These are phyloP conservation scores for Cladophialophora carrionii DNA, from an alignment of 2,329 filamentous ascomycete genomes.

Conservation along the genomic window DNA sequence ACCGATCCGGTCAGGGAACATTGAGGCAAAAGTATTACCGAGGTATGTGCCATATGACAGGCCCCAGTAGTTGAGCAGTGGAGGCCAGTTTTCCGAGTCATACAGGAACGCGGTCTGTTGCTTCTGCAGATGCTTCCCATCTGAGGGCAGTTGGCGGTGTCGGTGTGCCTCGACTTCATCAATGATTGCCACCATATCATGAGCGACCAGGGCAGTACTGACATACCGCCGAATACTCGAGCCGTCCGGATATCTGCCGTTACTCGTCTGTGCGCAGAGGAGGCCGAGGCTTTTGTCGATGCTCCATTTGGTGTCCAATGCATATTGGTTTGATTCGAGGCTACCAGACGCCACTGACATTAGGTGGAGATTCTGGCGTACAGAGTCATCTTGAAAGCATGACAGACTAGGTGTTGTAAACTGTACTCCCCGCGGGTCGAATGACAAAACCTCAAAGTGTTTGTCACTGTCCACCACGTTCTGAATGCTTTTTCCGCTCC, in stretches of 20 bases:
- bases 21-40: slow-evolving; percentile 51
- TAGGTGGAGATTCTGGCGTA: slow-evolving; percentile 14
- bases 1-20: slow-evolving; percentile 49
- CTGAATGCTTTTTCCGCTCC: slow-evolving; percentile 30
- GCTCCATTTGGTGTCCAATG: slow-evolving; percentile 35
- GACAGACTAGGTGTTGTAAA: slow-evolving; percentile 41
- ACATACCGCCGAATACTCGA: slow-evolving; percentile 40
- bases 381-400: slow-evolving; percentile 38
- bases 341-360: slow-evolving; percentile 28
- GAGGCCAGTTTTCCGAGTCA: slow-evolving; percentile 8
- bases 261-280: slow-evolving; percentile 32
- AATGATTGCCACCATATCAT: slow-evolving; percentile 46
- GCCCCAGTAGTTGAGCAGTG: slow-evolving; percentile 54
- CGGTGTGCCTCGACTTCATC: slow-evolving; percentile 38
- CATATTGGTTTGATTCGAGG: slow-evolving; percentile 24
- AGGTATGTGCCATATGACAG: slow-evolving; percentile 56
- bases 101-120: slow-evolving; percentile 15
- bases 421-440: slow-evolving; percentile 50
- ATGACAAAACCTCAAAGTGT: slow-evolving; percentile 51
- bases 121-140: not conserved
- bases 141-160: slow-evolving; percentile 12
- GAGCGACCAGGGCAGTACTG: slow-evolving; percentile 43
- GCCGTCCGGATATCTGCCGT: slow-evolving; percentile 37
- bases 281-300: slow-evolving; percentile 29
- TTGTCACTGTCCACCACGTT: slow-evolving; percentile 44